phyloP scores from a whole-genome alignment of 306 rosid species.

The Amphicarpaea edgeworthii region DNA sequence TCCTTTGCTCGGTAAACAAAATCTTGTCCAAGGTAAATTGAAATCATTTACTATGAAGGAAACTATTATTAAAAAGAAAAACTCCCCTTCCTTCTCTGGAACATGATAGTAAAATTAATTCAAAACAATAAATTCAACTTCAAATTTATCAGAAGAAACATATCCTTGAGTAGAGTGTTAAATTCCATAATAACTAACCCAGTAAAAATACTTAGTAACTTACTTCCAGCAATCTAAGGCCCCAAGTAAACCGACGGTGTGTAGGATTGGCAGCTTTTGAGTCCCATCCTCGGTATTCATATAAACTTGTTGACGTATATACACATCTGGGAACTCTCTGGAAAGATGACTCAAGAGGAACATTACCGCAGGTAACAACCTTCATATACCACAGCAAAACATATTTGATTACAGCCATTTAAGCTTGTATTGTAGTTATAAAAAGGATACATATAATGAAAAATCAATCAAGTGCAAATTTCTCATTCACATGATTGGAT shows the following conservation, averaged over 20 bases:
- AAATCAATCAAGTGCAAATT: constrained; percentile 30
- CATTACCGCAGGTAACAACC: constrained; percentile 97
- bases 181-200: constrained; percentile 25
- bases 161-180: not conserved
- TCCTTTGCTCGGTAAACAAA: constrained; percentile 5
- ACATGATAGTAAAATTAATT: constrained; percentile 13
- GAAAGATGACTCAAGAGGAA: constrained; percentile 95
- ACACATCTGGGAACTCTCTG: constrained; percentile 93
- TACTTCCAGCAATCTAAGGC: constrained; percentile 74
- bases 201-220: constrained; percentile 38
- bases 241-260: constrained; percentile 90
- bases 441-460: constrained; percentile 2
- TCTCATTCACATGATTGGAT: constrained; percentile 8
- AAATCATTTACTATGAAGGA: not conserved
- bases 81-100: constrained; percentile 6
- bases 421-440: constrained; percentile 10
- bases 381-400: constrained; percentile 49
- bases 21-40: constrained; percentile 16
- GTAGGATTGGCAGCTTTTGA: constrained; percentile 85
- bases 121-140: constrained; percentile 19
- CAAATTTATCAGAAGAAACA: constrained; percentile 9
- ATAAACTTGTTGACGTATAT: constrained; percentile 86
- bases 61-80: not conserved
- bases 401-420: constrained; percentile 40
- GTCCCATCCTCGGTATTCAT: constrained; percentile 93